Base-by-base conservation (phyloP, 805 yeast genomes). In the Candida bentonensis region DNA sequence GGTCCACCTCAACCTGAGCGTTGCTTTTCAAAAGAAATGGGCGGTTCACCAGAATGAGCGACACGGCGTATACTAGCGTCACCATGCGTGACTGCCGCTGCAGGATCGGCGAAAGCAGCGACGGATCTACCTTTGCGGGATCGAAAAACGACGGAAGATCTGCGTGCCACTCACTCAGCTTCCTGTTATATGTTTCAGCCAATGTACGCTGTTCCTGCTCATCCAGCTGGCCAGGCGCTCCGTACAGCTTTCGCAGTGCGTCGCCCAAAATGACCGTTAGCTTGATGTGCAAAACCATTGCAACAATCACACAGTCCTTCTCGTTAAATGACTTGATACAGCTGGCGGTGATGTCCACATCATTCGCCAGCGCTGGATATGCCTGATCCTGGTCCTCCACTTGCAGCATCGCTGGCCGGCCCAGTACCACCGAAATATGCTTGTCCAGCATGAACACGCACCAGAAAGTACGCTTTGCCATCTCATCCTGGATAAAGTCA, bases 141-240 rank as follows among this genome's bases (percentile, higher is more conserved):
- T 48, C 49, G 9, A 48, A 42, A 46, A 46, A 48, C 11, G 47
- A 49, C 20, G 51, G 51, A 15, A 48, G 36, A 2, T 21, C 36
- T 9, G 33, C 36, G 3, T 40, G 23, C 51, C 51, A 48, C 3
- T 39, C 39, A 22, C 44, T 48, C 15, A 46, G 25, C 15, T 40
- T 33, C n/a, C 25, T 25, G 3, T 47, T 46, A 27, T 48, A 42
- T 21, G 39, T 13, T n/a, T 40, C 34, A 22, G 39, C 25, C 7
- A 39, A 27, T 21, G 15, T 20, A 11, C 33, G 36, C 4, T 23
- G 36, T 4, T 42, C 44, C 3, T 30, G 15, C 17, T 34, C 25
- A 23, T 33, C 17, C 13, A 46, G 20, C 22, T 25, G 15, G 3
- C 28, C 23, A n/a, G n/a, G n/a, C 15, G 47, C 42, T 7, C 49